Conservation (phyloP, 805 yeast species). For the Saturnispora serradocipensis region DNA sequence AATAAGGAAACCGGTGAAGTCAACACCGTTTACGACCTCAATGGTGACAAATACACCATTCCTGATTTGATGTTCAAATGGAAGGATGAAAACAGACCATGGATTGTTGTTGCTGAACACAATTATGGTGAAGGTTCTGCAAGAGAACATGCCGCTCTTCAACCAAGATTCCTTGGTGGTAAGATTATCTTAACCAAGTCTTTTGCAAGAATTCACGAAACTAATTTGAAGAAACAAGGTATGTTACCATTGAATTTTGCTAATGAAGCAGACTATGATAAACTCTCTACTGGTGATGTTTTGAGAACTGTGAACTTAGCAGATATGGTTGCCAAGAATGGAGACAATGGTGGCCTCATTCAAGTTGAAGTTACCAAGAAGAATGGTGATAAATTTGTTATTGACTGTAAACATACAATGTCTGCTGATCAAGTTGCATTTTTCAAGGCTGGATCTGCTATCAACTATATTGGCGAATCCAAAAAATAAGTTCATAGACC, state of each 20-base stretch:
- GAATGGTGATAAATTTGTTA: conserved; percentile 59
- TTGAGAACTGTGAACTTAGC: conserved; percentile 64
- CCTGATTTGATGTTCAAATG: conserved; percentile 97
- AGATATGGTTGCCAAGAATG: conserved; percentile 72
- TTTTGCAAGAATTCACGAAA: conserved; percentile 97
- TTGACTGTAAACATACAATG: conserved; percentile 89
- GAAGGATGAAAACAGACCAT: conserved; percentile 76
- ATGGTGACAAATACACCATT: conserved; percentile 67
- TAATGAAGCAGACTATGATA: conserved; percentile 82
- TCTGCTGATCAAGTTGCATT: conserved; percentile 91
- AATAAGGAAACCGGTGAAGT: conserved; percentile 96
- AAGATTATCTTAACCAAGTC: conserved; percentile 81
- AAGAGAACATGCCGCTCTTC: conserved; percentile 96
- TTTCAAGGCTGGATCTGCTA: conserved; percentile 96
- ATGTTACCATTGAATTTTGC: conserved; percentile 92
- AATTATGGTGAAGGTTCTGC: conserved; percentile 99
- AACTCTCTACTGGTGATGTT: conserved; percentile 64
- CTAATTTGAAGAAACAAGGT: conserved; percentile 97
- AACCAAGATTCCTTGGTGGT: conserved; percentile 93
- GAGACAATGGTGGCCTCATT: conserved; percentile 80
- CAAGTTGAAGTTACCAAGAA: conserved; percentile 64
- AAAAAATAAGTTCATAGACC: conserved; percentile 13
- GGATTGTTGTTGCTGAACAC: conserved; percentile 96
- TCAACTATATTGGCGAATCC: conserved; percentile 58
- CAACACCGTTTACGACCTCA: conserved; percentile 78